Percentiles rank a stretch among this genome's conserved stretches.
phyloP scores from a whole-genome alignment of 2,329 filamentous ascomycete genomes.

The Fusarium continuum region DNA sequence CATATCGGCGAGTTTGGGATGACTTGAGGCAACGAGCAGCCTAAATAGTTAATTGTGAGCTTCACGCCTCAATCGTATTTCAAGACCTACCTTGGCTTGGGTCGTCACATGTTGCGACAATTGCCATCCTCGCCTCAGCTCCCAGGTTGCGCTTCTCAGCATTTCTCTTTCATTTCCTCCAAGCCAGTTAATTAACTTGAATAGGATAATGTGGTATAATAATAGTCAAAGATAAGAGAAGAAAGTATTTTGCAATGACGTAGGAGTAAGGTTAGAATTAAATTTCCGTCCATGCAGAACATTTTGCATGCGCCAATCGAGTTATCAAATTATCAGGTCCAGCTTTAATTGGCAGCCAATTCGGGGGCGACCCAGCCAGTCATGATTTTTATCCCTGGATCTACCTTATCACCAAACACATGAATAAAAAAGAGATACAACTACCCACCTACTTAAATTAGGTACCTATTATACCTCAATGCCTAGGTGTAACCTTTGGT shows the following conservation, averaged over 20 bases:
- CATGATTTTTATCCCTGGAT: no score
- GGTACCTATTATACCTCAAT: no score
- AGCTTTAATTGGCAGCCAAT: slow-evolving; percentile 13
- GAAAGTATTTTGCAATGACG: background rate
- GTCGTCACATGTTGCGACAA: slow-evolving; percentile 35
- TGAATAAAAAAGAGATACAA: no score
- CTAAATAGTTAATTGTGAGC: slow-evolving; percentile 29
- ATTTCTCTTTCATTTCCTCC: slow-evolving; percentile 50
- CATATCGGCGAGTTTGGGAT: slow-evolving; percentile 6
- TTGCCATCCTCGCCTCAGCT: slow-evolving; percentile 45
- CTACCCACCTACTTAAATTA: no score
- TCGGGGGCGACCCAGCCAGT: background rate
- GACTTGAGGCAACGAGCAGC: background rate
- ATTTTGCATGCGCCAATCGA: slow-evolving; percentile 43
- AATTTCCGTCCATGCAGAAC: background rate
- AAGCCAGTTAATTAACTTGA: background rate
- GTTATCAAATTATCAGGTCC: slow-evolving; percentile 21
- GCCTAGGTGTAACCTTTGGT: no score
- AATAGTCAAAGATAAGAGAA: background rate
- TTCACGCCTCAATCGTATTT: background rate
- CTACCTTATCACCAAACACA: no score
- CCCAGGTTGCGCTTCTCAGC: slow-evolving; percentile 48
- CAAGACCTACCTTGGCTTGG: slow-evolving; percentile 36
- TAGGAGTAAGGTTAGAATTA: background rate
- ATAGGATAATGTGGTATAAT: background rate